phyloP scores from a whole-genome alignment of 2,329 filamentous ascomycete species.

The Capronia coronata region DNA sequence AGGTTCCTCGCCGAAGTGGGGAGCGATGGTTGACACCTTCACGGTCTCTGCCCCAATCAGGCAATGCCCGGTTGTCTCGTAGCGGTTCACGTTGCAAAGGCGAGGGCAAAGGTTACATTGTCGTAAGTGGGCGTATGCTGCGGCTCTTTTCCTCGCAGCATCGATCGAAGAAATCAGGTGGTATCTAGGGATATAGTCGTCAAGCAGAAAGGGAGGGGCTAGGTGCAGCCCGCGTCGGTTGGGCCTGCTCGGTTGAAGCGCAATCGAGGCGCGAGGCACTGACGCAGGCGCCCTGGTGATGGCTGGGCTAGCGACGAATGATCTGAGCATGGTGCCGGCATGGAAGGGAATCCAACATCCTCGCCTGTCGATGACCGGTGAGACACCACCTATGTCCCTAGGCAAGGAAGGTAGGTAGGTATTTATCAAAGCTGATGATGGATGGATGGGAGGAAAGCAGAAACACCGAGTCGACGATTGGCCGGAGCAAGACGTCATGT shows the following conservation, averaged over 20 bases:
- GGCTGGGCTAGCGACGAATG: slow-evolving; percentile 14
- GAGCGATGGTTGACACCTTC: slow-evolving; percentile 77
- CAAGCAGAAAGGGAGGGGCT: slow-evolving; percentile 62
- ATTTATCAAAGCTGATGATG: neutral
- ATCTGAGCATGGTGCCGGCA: slow-evolving; percentile 16
- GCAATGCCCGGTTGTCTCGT: slow-evolving; percentile 69
- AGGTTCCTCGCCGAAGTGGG: slow-evolving; percentile 78
- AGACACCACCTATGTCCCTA: no score
- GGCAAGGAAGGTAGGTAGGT: neutral
- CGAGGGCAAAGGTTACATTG: slow-evolving; percentile 79
- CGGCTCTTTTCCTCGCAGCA: slow-evolving; percentile 64
- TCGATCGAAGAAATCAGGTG: slow-evolving; percentile 61
- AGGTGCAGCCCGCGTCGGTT: slow-evolving; percentile 42
- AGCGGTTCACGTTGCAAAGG: slow-evolving; percentile 72
- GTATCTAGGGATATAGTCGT: slow-evolving; percentile 68
- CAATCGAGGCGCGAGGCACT: neutral
- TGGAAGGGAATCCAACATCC: neutral
- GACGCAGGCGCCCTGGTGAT: neutral
- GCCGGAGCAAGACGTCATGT: slow-evolving; percentile 2
- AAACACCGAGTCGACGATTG: neutral
- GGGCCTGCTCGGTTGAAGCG: neutral
- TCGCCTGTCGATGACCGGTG: neutral
- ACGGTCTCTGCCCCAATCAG: slow-evolving; percentile 65
- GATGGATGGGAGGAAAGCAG: neutral
- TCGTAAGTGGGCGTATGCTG: slow-evolving; percentile 65